Evolutionary conservation across 108 stramenopile species (phyloP), one percentile per base, ranked within the genome.

Genomic region (Tribonema minus): DNA sequence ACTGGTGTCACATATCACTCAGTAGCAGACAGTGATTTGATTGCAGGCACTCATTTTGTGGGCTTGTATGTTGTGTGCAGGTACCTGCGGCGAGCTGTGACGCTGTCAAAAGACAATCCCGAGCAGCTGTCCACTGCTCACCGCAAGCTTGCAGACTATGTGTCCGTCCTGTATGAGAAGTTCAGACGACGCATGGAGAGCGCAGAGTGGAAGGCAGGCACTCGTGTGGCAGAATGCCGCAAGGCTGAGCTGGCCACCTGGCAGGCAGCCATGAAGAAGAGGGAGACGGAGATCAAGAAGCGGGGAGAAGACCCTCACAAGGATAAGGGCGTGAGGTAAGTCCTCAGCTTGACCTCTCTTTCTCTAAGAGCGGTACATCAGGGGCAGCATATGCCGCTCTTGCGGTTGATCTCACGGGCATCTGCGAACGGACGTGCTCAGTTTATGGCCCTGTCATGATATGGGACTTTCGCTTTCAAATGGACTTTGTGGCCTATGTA

Each of bases 61-160:
- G 34, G 23, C 38, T 36, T 25, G 29, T n/a, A 2, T 36, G 71
- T 30, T 33, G 33, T 12, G 38, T 27, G 25, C 25, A 58, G 9
- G 58, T 2, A 23, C 9, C 40, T 29, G 29, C 63, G 39, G 61
- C 37, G 39, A 30, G 26, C 58, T 41, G 71, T 72, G 71, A 61
- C 61, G 71, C 0, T 59, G 71, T 23, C 38, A 39, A 12, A 37
- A 61, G 23, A 31, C 71, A 31, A 20, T 59, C 28, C 61, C 23
- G n/a, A n/a, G 1, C 38, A 61, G 37, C 71, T 72, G 3, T 72
- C 37, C 20, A 37, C 71, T 6, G 76, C 76, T n/a, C 76, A 77
- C 9, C 68, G 68, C 28, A 68, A 67, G 12, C 76, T 77, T 23
- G 76, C 76, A 3, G 59, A 77, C 31, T 77, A 67, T 34, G 37